A percentile compares a stretch with the other conserved stretches of the same genome.
Evolutionary conservation across 148 eudicot genomes (phyloP).

Genomic region (Chenopodium suecicum): DNA sequence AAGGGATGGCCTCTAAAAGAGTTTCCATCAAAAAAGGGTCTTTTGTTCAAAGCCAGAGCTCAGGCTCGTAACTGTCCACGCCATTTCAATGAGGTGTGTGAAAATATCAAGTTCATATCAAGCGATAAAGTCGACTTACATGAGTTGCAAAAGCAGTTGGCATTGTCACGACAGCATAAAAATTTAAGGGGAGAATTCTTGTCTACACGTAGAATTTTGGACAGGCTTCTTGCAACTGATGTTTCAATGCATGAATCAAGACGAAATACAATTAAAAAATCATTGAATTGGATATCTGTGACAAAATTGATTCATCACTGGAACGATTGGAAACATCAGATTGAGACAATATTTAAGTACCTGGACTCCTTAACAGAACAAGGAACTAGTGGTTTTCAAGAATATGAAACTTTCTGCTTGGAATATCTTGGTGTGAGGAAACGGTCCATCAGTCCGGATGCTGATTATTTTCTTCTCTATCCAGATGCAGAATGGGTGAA

Average conservation of each 20-base stretch:
- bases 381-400: neutral
- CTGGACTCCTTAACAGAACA: conserved; percentile 6
- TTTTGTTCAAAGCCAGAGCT: conserved; percentile 31
- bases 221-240: conserved; percentile 8
- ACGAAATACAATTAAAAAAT: neutral
- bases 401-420: conserved; percentile 19
- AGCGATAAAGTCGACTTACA: conserved; percentile 3
- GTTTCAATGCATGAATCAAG: neutral
- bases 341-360: conserved; percentile 1
- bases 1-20: conserved; percentile 59
- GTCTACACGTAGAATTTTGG: conserved; percentile 36
- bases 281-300: neutral
- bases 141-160: conserved; percentile 22
- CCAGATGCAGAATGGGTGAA: conserved; percentile 27
- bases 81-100: conserved; percentile 19
- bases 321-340: conserved; percentile 16
- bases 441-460: neutral
- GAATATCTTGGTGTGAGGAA: conserved; percentile 28
- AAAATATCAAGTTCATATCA: conserved; percentile 25
- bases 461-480: conserved; percentile 18
- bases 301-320: conserved; percentile 12
- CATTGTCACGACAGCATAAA: conserved; percentile 14
- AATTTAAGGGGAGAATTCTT: conserved; percentile 42
- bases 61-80: conserved; percentile 23
- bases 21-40: conserved; percentile 40